Evolutionary conservation across 2,329 filamentous ascomycete species (phyloP).

Genomic region (Ophiosphaerella korrae): DNA sequence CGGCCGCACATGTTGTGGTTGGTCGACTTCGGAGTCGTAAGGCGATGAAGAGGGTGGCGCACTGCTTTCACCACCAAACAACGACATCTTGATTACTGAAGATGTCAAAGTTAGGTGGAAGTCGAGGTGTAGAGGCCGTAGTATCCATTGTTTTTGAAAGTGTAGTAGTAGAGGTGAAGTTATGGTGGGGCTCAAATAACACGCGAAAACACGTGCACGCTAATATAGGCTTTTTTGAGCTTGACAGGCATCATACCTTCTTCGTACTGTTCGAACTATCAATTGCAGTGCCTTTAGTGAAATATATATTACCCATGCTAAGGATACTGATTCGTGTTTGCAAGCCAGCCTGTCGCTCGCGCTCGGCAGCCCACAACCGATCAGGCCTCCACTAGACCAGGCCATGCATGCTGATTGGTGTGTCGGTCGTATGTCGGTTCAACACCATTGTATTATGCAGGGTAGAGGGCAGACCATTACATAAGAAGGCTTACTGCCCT

Average conservation of each 20-base stretch:
- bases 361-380: slow-evolving; percentile 13
- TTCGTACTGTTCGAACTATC: neutral
- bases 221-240: too few species aligned
- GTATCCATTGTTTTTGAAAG: slow-evolving; percentile 6
- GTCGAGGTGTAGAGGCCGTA: neutral
- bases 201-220: slow-evolving; percentile 22
- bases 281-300: neutral
- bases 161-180: slow-evolving; percentile 7
- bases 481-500: neutral
- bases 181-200: slow-evolving; percentile 13
- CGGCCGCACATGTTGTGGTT: slow-evolving; percentile 4
- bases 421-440: neutral
- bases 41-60: slow-evolving; percentile 15
- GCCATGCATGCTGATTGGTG: slow-evolving; percentile 9
- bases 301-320: neutral
- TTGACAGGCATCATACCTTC: too few species aligned
- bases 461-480: neutral
- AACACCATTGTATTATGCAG: neutral
- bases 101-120: slow-evolving; percentile 15
- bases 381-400: neutral
- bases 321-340: slow-evolving; percentile 1
- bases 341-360: slow-evolving; percentile 1
- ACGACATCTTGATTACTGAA: slow-evolving; percentile 42
- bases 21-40: slow-evolving; percentile 15
- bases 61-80: slow-evolving; percentile 42